phyloP scores from a whole-genome alignment of 495 filamentous ascomycete species.

The Lasiosphaeriaceae sp. region DNA sequence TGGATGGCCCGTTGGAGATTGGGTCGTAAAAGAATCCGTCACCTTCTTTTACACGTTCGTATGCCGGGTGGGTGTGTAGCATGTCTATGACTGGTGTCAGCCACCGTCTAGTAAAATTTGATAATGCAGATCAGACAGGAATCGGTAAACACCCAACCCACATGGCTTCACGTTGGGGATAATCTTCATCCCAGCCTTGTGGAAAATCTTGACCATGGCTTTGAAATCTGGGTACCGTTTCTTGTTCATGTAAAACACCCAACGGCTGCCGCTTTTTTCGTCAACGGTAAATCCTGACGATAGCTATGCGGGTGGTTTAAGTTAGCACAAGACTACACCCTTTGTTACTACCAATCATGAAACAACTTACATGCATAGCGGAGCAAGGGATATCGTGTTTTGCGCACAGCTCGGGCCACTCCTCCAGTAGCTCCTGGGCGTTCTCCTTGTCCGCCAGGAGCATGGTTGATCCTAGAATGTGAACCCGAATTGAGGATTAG shows the following conservation, averaged over 20 bases:
- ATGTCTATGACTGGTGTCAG: slow-evolving; percentile 31
- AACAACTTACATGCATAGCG: slow-evolving; percentile 5
- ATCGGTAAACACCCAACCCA: too few relatives aligned
- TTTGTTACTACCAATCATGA: background rate
- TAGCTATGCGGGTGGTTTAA: background rate
- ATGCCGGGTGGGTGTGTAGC: slow-evolving; percentile 60
- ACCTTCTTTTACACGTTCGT: slow-evolving; percentile 47
- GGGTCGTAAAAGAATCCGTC: slow-evolving; percentile 61
- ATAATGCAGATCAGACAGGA: too few relatives aligned
- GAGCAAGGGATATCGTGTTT: slow-evolving; percentile 1
- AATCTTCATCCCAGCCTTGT: slow-evolving; percentile 66
- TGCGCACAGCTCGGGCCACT: slow-evolving; percentile 1
- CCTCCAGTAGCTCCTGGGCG: slow-evolving; percentile 2
- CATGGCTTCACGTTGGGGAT: slow-evolving; percentile 69
- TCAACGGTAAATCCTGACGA: slow-evolving; percentile 6
- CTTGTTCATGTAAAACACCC: slow-evolving; percentile 9
- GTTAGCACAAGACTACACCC: too few relatives aligned
- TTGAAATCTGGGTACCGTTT: slow-evolving; percentile 9
- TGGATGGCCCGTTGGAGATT: slow-evolving; percentile 46
- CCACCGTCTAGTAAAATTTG: too few relatives aligned
- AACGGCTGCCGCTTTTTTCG: slow-evolving; percentile 5
- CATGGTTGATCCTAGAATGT: background rate
- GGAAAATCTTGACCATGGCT: slow-evolving; percentile 20
- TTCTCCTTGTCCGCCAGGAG: background rate
- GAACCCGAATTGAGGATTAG: background rate